Conservation (phyloP, 257 asterid species). For the Gentiana macrophylla region DNA sequence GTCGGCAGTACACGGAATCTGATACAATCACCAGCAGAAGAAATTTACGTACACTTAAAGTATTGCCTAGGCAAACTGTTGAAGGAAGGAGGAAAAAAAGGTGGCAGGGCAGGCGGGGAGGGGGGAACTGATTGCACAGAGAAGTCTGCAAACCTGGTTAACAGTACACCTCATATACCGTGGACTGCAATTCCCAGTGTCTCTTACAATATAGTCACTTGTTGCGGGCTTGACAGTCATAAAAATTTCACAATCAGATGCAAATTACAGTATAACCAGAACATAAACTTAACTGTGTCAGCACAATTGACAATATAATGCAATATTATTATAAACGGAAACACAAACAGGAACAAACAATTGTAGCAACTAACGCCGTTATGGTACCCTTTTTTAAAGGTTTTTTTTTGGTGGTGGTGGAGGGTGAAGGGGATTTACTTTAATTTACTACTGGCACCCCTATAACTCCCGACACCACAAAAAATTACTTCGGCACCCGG, state of each 20-base stretch:
- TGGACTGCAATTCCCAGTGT: conserved; percentile 98
- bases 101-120: conserved; percentile 3
- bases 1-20: conserved; percentile 95
- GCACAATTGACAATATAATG: not conserved
- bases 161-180: conserved; percentile 95
- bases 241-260: conserved; percentile 6
- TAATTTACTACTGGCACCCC: too few species aligned
- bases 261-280: conserved; percentile 1
- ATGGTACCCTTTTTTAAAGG: not conserved
- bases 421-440: too few species aligned
- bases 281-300: not conserved
- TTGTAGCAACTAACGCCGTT: not conserved
- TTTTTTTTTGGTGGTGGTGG: too few species aligned
- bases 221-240: conserved; percentile 76
- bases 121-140: not conserved
- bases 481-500: too few species aligned
- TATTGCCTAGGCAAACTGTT: conserved; percentile 8
- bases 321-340: not conserved
- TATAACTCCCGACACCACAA: too few species aligned
- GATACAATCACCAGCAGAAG: conserved; percentile 21
- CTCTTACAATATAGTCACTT: conserved; percentile 84
- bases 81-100: conserved; percentile 1
- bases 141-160: conserved; percentile 52
- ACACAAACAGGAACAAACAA: not conserved
- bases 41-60: conserved; percentile 12